A percentile compares a stretch with the other conserved stretches of the same genome.
phyloP scores from a whole-genome alignment of 2,329 filamentous ascomycete species.

The Fusarium pseudonygamai region DNA sequence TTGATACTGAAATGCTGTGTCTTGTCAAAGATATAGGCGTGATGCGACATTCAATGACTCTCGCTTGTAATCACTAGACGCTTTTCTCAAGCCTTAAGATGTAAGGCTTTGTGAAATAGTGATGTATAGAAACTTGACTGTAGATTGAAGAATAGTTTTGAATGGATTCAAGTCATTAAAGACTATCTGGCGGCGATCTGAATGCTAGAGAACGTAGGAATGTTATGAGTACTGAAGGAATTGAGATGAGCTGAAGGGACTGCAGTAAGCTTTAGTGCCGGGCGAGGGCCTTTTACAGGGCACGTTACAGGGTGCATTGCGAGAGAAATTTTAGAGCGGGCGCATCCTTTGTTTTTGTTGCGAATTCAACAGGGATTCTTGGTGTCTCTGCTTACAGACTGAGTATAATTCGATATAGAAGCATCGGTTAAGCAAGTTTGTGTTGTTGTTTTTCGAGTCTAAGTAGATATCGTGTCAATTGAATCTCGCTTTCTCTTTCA shows the following conservation, averaged over 20 bases:
- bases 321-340: not conserved
- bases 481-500: not conserved
- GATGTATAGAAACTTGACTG: fast-evolving
- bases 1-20: too few relatives aligned
- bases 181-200: not conserved
- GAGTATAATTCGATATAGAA: not conserved
- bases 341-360: not conserved
- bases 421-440: not conserved
- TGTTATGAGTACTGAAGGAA: too few relatives aligned
- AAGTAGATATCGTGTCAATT: not conserved
- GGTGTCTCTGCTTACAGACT: not conserved
- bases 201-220: not conserved
- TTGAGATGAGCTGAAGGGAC: not conserved
- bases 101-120: fast-evolving
- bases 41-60: too few relatives aligned
- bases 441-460: fast-evolving
- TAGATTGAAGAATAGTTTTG: fast-evolving
- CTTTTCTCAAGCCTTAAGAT: too few relatives aligned
- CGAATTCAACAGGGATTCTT: not conserved
- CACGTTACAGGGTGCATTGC: not conserved
- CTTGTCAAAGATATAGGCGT: too few relatives aligned
- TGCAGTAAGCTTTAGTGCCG: not conserved
- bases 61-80: too few relatives aligned
- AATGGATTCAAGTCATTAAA: not conserved
- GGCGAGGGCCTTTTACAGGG: not conserved